A percentile compares a stretch with the other conserved stretches of the same genome.
Evolutionary conservation across 2,329 filamentous ascomycete genomes (phyloP).

Genomic region (Stagonosporopsis vannaccii): DNA sequence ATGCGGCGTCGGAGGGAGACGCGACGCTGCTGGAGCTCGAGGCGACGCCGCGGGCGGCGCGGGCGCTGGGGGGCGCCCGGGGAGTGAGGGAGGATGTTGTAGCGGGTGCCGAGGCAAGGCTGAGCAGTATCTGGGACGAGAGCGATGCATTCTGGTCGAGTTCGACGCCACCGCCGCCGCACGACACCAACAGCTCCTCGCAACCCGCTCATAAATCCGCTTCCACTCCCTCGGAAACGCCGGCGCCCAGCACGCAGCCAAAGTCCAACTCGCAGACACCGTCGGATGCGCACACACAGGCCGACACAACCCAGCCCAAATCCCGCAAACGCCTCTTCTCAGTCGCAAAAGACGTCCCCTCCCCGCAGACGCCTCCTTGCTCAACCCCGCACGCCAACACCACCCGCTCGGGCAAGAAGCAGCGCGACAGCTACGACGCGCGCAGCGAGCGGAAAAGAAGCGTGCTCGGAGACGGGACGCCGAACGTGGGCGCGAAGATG

Average conservation of each 20-base stretch:
- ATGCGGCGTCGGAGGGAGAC: constrained; percentile 20
- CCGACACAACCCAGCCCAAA: no score
- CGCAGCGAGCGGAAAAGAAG: constrained; percentile 26
- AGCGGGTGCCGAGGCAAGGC: not conserved
- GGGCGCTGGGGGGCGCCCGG: not conserved
- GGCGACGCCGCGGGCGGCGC: constrained; percentile 5
- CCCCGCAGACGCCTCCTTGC: not conserved
- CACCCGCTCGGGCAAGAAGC: not conserved
- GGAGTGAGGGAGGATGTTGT: not conserved
- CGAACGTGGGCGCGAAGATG: constrained; percentile 33
- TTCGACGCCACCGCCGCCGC: not conserved
- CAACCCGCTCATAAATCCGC: not conserved
- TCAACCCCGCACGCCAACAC: not conserved
- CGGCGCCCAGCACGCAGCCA: no score
- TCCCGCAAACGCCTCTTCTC: not conserved
- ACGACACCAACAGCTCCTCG: not conserved
- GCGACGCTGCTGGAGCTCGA: constrained; percentile 5
- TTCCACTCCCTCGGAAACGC: no score
- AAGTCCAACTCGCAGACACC: no score
- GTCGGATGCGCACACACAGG: no score
- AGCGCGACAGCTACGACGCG: not conserved
- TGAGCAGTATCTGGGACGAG: constrained; percentile 14
- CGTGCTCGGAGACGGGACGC: constrained; percentile 27
- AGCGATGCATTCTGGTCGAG: constrained; percentile 16
- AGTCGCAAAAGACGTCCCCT: constrained; percentile 2